A percentile compares a stretch with the other conserved stretches of the same genome.
phyloP scores from a whole-genome alignment of 164 flowering plant genomes.

The Umbellularia californica region DNA sequence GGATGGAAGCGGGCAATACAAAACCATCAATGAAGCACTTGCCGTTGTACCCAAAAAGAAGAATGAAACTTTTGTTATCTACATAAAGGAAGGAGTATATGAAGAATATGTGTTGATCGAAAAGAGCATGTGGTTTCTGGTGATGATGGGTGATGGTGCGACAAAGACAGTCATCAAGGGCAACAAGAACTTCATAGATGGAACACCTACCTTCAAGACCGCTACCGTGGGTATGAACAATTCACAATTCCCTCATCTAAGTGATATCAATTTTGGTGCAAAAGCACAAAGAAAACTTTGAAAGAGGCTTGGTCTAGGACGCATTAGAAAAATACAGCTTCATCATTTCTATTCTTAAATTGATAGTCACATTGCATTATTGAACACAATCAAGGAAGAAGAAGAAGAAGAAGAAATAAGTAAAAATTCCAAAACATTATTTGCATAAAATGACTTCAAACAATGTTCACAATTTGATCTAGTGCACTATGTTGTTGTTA shows the following conservation, averaged over 20 bases:
- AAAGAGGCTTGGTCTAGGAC: too few relatives aligned
- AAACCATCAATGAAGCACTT: conserved; percentile 53
- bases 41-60: conserved; percentile 33
- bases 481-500: conserved; percentile 49
- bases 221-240: conserved; percentile 53
- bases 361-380: neutral
- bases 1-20: conserved; percentile 68
- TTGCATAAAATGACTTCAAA: too few relatives aligned
- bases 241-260: neutral
- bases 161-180: conserved; percentile 66
- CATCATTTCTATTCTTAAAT: neutral
- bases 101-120: conserved; percentile 42
- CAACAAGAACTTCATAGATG: conserved; percentile 41
- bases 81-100: conserved; percentile 72
- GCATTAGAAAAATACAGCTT: neutral
- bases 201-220: conserved; percentile 45
- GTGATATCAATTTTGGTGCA: neutral
- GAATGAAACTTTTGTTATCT: conserved; percentile 37
- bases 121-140: conserved; percentile 33
- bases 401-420: too few relatives aligned
- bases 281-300: neutral
- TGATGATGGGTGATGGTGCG: conserved; percentile 79
- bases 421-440: too few relatives aligned
- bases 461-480: too few relatives aligned
- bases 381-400: neutral